phyloP scores from a whole-genome alignment of 768 basidiomycete species.

The Mycena latifolia region DNA sequence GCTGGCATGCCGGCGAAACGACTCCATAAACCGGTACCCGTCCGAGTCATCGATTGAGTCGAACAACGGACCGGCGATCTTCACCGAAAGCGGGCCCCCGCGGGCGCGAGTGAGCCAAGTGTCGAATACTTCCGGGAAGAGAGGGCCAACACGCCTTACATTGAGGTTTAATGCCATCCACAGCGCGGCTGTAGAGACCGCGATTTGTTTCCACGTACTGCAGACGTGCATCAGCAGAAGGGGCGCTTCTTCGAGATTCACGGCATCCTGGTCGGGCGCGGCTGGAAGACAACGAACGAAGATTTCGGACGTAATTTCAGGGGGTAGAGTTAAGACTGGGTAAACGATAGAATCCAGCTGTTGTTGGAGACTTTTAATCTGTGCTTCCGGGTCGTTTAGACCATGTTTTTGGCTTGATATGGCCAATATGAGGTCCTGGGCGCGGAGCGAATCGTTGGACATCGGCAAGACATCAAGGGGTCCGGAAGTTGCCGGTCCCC shows the following conservation, averaged over 20 bases:
- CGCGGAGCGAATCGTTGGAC: too few relatives aligned
- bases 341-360: not conserved
- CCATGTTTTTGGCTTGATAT: too few relatives aligned
- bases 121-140: not conserved
- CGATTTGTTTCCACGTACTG: slow-evolving; percentile 9
- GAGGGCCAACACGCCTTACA: too few relatives aligned
- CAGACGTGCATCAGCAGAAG: not conserved
- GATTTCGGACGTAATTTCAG: slow-evolving; percentile 2
- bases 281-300: slow-evolving; percentile 1
- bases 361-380: too few relatives aligned
- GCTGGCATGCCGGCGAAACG: not conserved
- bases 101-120: slow-evolving; percentile 14
- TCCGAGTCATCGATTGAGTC: not conserved
- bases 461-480: too few relatives aligned
- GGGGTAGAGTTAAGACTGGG: too few relatives aligned
- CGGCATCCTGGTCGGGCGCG: too few relatives aligned
- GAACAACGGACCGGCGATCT: not conserved
- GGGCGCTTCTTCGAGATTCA: not conserved
- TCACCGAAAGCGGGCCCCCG: slow-evolving; percentile 9
- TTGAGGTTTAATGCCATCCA: slow-evolving; percentile 3
- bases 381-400: too few relatives aligned
- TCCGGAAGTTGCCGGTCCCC: too few relatives aligned
- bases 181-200: slow-evolving; percentile 8
- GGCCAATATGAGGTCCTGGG: too few relatives aligned
- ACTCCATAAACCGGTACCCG: not conserved